Evolutionary conservation across 2,329 filamentous ascomycete species (phyloP), one percentile per base, ranked within the genome.

Genomic region (Leptographium lundbergii): DNA sequence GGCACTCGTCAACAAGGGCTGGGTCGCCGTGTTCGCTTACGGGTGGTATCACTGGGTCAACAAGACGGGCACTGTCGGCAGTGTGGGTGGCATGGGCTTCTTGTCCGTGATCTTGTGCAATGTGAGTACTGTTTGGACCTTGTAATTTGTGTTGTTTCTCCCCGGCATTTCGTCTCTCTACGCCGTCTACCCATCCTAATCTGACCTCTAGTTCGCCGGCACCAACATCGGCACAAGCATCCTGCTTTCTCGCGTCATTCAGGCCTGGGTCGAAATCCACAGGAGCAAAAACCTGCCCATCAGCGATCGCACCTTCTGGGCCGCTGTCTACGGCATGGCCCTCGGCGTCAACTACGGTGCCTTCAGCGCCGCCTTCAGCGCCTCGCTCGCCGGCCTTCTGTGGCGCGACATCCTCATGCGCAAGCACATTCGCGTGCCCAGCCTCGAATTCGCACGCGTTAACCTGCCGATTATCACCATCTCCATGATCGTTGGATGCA

Each of bases 191-290:
- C 32, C 6, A 9, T 34, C 32, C 32, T 34, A 2, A 34, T 11
- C 32, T 27, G 29, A 27, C 7, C 5, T 17, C 19, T 61, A 89
- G 85, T 89, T 89, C 64, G 84, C 87, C 0, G 87, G 87, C 22
- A 89, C 87, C 1, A 89, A 89, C 63, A 89, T 89, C 57, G 86
- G 87, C 39, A 88, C 86, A 0, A 86, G 86, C 0, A 89, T 90
- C 66, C 79, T 89, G 0, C 75, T 89, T 1, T 88, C 80, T 10
- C 82, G 86, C 3, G 79, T 89, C 7, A 80, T 89, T 13, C 86
- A 89, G 67, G 73, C 80, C 0, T 89, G 87, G 87, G 73, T 81
- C 62, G 65, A 72, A 1, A 87, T 89, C 48, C 82, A 86, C 63
- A 59, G 66, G 0, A 60, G 63, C 0, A 77, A 74, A 47, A 70